phyloP scores from a whole-genome alignment of 768 basidiomycete species.

The Cystobasidium tubakii region DNA sequence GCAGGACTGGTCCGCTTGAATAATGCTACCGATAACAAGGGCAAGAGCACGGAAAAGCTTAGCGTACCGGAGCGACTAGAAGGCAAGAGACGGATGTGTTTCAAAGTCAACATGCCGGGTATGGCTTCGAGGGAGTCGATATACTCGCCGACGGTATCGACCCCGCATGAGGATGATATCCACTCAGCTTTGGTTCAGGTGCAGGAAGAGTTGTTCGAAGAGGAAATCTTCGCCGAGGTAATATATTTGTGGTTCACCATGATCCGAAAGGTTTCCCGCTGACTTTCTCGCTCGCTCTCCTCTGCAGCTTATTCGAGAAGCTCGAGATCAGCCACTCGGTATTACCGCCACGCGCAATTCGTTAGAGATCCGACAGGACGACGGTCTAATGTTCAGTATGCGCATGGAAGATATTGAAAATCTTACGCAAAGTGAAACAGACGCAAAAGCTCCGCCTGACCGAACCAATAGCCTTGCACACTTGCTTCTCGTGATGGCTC shows the following conservation, averaged over 20 bases:
- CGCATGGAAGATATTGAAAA: conserved; percentile 1
- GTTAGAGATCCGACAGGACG: neutral
- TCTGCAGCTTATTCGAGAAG: conserved; percentile 9
- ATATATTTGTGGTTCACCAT: neutral
- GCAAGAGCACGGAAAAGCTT: conserved; percentile 22
- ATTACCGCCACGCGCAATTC: conserved; percentile 1
- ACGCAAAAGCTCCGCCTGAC: neutral
- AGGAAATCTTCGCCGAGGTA: conserved; percentile 32
- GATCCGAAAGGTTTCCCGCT: neutral
- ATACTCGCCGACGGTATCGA: neutral
- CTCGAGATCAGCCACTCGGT: conserved; percentile 7
- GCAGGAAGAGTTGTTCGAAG: conserved; percentile 32
- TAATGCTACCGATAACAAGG: neutral
- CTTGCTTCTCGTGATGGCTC: conserved; percentile 3
- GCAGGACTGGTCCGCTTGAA: conserved; percentile 17
- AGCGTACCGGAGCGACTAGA: conserved; percentile 27
- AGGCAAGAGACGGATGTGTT: conserved; percentile 8
- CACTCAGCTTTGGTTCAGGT: neutral
- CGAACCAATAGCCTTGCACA: neutral
- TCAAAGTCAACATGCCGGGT: neutral
- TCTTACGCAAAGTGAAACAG: neutral
- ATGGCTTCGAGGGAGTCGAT: neutral
- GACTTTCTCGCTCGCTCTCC: neutral
- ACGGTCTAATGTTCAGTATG: neutral
- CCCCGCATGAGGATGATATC: neutral